Conservation (phyloP, 148 eudicot species). For the Rheum nobile region DNA sequence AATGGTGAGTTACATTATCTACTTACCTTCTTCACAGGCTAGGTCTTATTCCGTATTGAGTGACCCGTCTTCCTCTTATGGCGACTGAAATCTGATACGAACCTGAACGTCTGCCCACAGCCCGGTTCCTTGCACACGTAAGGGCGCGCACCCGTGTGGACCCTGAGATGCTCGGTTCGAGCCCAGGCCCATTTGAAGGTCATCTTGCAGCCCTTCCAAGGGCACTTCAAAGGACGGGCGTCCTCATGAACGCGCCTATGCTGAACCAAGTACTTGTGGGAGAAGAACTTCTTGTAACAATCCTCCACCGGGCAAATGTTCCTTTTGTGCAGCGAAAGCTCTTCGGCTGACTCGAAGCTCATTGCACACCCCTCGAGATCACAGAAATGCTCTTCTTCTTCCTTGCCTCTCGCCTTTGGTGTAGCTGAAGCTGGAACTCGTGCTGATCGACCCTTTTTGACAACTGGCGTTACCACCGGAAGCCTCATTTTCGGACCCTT, state of each 20-base stretch:
- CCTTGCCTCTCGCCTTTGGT: conserved; percentile 16
- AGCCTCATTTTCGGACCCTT: conserved; percentile 13
- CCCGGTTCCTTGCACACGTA: conserved; percentile 63
- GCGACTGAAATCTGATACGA: conserved; percentile 96
- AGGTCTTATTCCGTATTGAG: conserved; percentile 38
- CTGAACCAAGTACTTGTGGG: conserved; percentile 91
- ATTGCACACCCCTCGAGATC: conserved; percentile 83
- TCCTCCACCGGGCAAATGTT: conserved; percentile 84
- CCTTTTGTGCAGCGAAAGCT: conserved; percentile 49
- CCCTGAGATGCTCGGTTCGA: conserved; percentile 87
- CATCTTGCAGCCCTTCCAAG: conserved; percentile 98
- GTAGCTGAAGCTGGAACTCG: neutral
- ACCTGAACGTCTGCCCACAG: conserved; percentile 92
- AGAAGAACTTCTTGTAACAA: conserved; percentile 89
- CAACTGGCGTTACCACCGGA: conserved; percentile 8
- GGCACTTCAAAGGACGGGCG: conserved; percentile 88
- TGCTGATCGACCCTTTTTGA: conserved; percentile 18
- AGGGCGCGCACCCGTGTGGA: conserved; percentile 95
- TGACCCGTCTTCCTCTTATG: conserved; percentile 99
- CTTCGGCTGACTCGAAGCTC: conserved; percentile 68
- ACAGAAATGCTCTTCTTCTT: conserved; percentile 46
- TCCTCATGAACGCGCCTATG: conserved; percentile 90
- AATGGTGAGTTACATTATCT: conserved; percentile 1
- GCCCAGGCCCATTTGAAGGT: conserved; percentile 99
- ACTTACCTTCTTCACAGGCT: neutral